A percentile compares a stretch with the other conserved stretches of the same genome.
Evolutionary conservation across 73 alveolate genomes (phyloP).

Genomic region (Vitrella brassicaformis): DNA sequence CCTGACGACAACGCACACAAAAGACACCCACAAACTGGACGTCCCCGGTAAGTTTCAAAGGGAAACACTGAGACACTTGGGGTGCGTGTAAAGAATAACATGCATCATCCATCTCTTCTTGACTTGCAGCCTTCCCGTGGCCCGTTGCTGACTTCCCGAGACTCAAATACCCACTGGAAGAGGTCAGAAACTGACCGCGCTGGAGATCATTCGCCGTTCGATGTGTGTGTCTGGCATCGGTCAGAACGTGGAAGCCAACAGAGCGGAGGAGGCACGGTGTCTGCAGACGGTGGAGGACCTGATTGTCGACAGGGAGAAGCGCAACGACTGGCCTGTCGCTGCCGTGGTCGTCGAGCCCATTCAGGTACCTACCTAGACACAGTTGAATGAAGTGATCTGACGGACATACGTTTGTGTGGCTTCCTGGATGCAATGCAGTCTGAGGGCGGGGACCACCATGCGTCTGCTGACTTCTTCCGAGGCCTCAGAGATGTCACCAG

Average conservation of each 20-base stretch:
- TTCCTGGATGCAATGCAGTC: neutral
- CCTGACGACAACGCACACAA: neutral
- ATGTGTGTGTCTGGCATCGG: no score
- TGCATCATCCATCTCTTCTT: neutral
- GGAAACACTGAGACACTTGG: neutral
- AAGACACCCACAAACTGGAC: neutral
- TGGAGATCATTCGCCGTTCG: no score
- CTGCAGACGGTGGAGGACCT: neutral
- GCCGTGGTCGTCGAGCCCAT: neutral
- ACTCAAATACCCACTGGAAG: neutral
- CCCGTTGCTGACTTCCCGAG: neutral
- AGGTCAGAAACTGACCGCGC: neutral
- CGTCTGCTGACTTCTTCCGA: neutral
- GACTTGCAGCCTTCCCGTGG: neutral
- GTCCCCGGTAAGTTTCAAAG: neutral
- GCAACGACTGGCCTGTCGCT: neutral
- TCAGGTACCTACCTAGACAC: no score
- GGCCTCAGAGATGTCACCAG: neutral
- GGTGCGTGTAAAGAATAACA: neutral
- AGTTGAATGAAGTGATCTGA: no score
- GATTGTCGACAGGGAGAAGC: neutral
- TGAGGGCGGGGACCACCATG: neutral
- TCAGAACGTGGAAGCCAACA: neutral
- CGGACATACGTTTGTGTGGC: no score
- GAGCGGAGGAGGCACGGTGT: neutral